phyloP scores from a whole-genome alignment of 176 grass and related monocot species.

The Cenchrus americanus region DNA sequence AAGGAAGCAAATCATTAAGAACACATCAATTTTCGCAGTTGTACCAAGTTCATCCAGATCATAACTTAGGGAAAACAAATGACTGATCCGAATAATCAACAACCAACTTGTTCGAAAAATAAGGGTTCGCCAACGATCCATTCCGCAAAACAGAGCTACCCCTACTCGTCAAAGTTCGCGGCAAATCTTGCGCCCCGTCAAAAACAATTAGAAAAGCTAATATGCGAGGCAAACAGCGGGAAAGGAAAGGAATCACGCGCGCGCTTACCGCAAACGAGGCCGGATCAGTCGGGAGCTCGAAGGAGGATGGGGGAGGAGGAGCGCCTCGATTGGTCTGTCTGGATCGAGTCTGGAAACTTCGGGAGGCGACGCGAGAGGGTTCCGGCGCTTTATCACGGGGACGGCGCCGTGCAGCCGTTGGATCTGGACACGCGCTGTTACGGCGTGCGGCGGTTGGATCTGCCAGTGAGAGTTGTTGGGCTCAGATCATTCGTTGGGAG shows the following conservation, averaged over 20 bases:
- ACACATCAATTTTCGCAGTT: not conserved
- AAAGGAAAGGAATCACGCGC: not conserved
- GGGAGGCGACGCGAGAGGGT: slow-evolving; percentile 10
- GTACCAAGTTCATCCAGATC: not conserved
- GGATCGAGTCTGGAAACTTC: slow-evolving; percentile 33
- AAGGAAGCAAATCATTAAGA: not conserved
- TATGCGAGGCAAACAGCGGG: not conserved
- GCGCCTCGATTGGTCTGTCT: slow-evolving; percentile 9
- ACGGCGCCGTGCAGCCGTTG: slow-evolving; percentile 2
- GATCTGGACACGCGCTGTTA: slow-evolving; percentile 20
- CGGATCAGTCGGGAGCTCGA: not conserved
- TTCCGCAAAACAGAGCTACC: not conserved
- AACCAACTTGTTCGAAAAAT: not conserved
- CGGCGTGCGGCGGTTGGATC: not conserved
- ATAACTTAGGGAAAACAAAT: not conserved
- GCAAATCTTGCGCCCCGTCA: not conserved
- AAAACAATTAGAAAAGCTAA: not conserved
- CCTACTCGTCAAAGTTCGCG: not conserved
- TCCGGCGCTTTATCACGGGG: not conserved
- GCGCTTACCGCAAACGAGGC: not conserved
- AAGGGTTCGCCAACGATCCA: not conserved
- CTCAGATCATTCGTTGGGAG: too few species aligned
- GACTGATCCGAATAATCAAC: not conserved
- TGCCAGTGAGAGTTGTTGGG: not conserved
- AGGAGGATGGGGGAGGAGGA: not conserved